These are phyloP conservation scores for Cucumis hystrix DNA, from an alignment of 306 rosid genomes.

Conservation along the genomic window DNA sequence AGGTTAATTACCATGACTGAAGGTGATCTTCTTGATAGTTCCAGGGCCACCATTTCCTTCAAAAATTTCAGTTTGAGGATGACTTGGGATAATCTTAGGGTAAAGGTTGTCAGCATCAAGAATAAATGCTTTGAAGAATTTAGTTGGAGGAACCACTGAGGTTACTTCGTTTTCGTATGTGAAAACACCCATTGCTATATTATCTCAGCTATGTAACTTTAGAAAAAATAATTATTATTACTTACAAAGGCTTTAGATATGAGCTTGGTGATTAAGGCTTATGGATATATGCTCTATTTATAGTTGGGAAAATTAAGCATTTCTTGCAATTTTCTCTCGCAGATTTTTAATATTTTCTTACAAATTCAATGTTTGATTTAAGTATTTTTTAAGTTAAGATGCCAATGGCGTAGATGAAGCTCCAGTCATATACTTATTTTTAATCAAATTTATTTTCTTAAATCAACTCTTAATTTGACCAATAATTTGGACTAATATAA, in stretches of 20 bases:
- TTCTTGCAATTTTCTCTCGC: not conserved
- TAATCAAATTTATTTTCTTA: not conserved
- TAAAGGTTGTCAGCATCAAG: conserved; percentile 14
- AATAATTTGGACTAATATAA: too few species aligned
- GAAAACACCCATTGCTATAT: conserved; percentile 25
- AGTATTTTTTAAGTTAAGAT: not conserved
- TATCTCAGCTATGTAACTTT: not conserved
- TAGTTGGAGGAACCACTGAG: conserved; percentile 17
- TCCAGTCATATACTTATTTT: not conserved
- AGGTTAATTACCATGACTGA: conserved; percentile 12
- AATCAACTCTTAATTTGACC: too few species aligned
- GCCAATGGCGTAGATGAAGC: not conserved
- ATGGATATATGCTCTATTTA: not conserved
- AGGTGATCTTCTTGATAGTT: conserved; percentile 22
- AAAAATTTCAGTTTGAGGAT: conserved; percentile 10
- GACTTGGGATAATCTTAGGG: conserved; percentile 17
- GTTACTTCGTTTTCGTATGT: conserved; percentile 12
- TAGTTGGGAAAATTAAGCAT: not conserved
- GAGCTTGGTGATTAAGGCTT: not conserved
- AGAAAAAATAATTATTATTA: not conserved
- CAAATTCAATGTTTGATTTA: not conserved
- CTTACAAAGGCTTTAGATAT: not conserved
- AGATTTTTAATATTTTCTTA: not conserved
- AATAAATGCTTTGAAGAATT: conserved; percentile 26
- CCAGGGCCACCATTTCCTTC: conserved; percentile 36